phyloP scores from a whole-genome alignment of 352 stramenopile species.

The Globisporangium okanoganense region DNA sequence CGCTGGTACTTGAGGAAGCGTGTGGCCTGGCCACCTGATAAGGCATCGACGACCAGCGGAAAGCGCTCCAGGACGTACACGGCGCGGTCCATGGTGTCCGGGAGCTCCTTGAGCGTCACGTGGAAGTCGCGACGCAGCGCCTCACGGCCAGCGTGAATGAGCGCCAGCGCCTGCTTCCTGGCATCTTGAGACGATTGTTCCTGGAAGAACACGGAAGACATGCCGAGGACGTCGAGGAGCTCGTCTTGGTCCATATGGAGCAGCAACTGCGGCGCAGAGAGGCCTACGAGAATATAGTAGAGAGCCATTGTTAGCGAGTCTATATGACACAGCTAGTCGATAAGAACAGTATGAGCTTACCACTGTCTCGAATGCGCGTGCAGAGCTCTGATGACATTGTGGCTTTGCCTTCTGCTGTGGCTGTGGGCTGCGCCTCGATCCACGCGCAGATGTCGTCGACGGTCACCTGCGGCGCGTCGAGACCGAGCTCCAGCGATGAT shows the following conservation, averaged over 20 bases:
- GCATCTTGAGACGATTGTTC: neutral
- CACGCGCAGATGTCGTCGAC: conserved; percentile 28
- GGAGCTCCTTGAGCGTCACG: conserved; percentile 78
- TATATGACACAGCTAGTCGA: neutral
- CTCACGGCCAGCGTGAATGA: conserved; percentile 23
- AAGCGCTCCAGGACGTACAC: conserved; percentile 88
- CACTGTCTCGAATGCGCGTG: conserved; percentile 14
- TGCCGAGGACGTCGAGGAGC: conserved; percentile 9
- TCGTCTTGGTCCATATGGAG: conserved; percentile 31
- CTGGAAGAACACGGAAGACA: neutral
- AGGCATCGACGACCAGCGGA: conserved; percentile 79
- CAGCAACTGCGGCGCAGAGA: conserved; percentile 21
- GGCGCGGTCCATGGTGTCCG: conserved; percentile 78
- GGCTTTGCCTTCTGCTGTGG: neutral
- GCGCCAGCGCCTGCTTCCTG: conserved; percentile 10
- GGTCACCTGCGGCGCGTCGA: conserved; percentile 16
- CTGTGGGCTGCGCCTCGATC: conserved; percentile 19
- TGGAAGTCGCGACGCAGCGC: conserved; percentile 24
- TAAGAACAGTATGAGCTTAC: neutral
- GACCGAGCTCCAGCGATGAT: conserved; percentile 1
- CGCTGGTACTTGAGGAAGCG: conserved; percentile 91
- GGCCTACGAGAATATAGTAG: neutral
- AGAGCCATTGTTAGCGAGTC: neutral
- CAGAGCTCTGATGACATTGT: conserved; percentile 12
- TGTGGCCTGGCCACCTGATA: conserved; percentile 53